These are phyloP conservation scores for Emydomyces testavorans DNA, from an alignment of 2,329 filamentous ascomycete species.

Conservation along the genomic window DNA sequence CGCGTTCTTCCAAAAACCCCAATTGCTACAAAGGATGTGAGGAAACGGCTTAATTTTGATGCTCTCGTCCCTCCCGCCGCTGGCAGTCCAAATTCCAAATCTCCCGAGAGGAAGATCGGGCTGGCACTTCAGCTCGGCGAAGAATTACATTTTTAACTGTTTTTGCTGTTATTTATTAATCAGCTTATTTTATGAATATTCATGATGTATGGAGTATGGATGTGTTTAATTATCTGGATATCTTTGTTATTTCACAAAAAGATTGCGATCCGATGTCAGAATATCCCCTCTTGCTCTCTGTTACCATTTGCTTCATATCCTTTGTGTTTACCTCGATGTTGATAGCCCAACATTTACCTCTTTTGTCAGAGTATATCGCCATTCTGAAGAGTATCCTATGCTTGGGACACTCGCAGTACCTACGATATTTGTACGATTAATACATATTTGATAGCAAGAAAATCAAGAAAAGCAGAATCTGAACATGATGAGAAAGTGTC, in stretches of 20 bases:
- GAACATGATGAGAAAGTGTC: not conserved
- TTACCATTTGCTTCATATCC: not conserved
- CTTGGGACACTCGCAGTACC: not conserved
- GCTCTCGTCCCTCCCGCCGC: conserved; percentile 49
- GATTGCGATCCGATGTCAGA: not conserved
- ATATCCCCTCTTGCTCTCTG: not conserved
- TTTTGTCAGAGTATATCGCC: not conserved
- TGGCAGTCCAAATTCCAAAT: conserved; percentile 40
- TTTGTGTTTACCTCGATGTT: not conserved
- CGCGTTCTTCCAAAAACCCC: conserved; percentile 53
- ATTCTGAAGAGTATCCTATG: not conserved
- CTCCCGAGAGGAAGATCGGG: conserved; percentile 21
- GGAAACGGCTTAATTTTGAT: conserved; percentile 73
- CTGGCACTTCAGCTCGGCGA: conserved; percentile 13
- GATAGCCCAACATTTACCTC: too few species aligned
- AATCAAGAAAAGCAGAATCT: not conserved
- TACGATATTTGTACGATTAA: too few species aligned
- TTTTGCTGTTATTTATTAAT: not conserved
- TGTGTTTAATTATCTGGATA: not conserved
- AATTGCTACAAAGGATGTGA: conserved; percentile 53
- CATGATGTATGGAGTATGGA: conserved; percentile 11
- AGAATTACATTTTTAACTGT: conserved; percentile 10
- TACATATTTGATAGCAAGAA: not conserved
- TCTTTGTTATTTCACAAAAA: not conserved
- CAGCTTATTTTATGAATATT: conserved; percentile 5